Evolutionary conservation across 192 early-diverging fungal species (phyloP).

Genomic region (Thamnidium elegans): DNA sequence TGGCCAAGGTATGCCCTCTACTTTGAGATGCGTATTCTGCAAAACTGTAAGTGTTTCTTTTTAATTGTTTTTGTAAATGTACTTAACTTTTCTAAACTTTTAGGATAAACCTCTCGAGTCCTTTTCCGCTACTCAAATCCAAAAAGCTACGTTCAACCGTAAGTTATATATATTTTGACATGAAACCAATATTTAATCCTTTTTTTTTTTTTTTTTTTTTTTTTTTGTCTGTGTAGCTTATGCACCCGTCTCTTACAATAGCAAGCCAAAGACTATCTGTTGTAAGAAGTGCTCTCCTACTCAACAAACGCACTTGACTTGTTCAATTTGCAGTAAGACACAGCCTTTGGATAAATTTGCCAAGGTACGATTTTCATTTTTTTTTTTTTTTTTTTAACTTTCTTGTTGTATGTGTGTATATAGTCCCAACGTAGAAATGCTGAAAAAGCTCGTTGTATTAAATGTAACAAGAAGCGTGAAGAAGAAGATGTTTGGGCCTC

Average conservation of each 20-base stretch:
- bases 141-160: conserved; percentile 39
- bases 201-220: not conserved
- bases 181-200: not conserved
- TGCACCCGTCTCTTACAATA: conserved; percentile 31
- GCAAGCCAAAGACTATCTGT: conserved; percentile 33
- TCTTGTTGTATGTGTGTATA: no score
- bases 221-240: conserved; percentile 22
- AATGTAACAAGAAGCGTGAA: conserved; percentile 42
- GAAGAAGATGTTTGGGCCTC: conserved; percentile 37
- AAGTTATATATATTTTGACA: conserved; percentile 9
- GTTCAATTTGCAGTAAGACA: conserved; percentile 39
- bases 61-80: not conserved
- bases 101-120: conserved; percentile 36
- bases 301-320: conserved; percentile 31
- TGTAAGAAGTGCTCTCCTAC: conserved; percentile 42
- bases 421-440: conserved; percentile 44
- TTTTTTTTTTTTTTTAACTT: not conserved
- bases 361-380: conserved; percentile 28
- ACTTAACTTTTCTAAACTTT: not conserved
- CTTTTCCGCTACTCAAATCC: conserved; percentile 41
- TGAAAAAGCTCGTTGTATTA: conserved; percentile 39
- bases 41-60: conserved; percentile 6
- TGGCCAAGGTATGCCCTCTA: not conserved
- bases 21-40: conserved; percentile 20
- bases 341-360: conserved; percentile 36